Conservation (phyloP, 441 rosid genomes). For the Erodium moschatum region DNA sequence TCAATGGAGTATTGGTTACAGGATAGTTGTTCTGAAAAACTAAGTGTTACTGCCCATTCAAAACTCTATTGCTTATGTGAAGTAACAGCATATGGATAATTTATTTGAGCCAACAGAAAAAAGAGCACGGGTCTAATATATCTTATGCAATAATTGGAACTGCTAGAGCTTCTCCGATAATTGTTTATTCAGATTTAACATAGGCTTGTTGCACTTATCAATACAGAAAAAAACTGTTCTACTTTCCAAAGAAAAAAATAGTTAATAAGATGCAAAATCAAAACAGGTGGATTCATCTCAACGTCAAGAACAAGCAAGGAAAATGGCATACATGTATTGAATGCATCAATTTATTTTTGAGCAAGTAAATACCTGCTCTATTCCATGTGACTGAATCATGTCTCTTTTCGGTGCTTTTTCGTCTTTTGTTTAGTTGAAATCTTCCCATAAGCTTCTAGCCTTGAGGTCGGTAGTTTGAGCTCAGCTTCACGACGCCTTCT, state of each 20-base stretch:
- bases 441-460: slow-evolving; percentile 60
- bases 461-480: slow-evolving; percentile 39
- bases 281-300: background rate
- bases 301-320: background rate
- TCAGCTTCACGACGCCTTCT: slow-evolving; percentile 46
- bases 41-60: background rate
- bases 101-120: background rate
- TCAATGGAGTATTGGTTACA: background rate
- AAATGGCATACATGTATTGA: background rate
- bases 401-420: slow-evolving; percentile 23
- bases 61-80: background rate
- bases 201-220: background rate
- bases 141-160: background rate
- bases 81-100: background rate
- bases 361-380: background rate
- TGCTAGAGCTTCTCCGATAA: background rate
- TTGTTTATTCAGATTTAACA: background rate
- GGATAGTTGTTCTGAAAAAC: background rate
- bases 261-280: background rate
- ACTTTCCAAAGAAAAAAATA: background rate
- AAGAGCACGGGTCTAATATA: background rate
- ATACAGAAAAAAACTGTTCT: background rate
- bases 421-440: slow-evolving; percentile 31
- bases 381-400: background rate
- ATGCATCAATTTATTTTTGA: background rate